Evolutionary conservation across 176 grass and related monocot genomes (phyloP).

Genomic region (Panicum miliaceum): DNA sequence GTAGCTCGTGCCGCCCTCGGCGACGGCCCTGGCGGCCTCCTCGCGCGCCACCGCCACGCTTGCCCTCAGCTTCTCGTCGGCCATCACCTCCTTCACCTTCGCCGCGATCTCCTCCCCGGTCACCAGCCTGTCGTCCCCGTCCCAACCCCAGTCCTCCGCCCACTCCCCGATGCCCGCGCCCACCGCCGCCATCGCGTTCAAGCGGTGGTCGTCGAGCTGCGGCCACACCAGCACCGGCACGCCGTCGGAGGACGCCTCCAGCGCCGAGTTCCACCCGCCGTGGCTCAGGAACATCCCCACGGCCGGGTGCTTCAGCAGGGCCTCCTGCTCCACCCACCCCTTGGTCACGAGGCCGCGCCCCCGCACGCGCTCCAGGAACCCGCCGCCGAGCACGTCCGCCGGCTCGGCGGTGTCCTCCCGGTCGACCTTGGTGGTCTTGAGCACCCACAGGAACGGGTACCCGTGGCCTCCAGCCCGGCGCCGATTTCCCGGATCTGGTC

Average conservation of each 20-base stretch:
- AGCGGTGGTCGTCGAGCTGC: conserved; percentile 48
- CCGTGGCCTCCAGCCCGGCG: conserved; percentile 56
- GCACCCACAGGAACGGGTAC: conserved; percentile 65
- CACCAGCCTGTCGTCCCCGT: conserved; percentile 47
- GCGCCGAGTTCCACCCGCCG: conserved; percentile 57
- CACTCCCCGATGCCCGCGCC: conserved; percentile 52
- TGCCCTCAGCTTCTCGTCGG: not conserved
- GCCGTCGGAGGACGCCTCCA: conserved; percentile 42
- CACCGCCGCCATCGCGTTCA: conserved; percentile 42
- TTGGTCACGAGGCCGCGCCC: conserved; percentile 58
- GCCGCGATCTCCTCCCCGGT: conserved; percentile 34
- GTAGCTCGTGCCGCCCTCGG: conserved; percentile 42
- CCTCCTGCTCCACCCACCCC: conserved; percentile 69
- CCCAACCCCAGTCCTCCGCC: conserved; percentile 65
- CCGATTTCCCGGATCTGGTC: conserved; percentile 62
- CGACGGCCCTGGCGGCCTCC: conserved; percentile 39
- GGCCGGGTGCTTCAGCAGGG: conserved; percentile 51
- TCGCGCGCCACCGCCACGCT: conserved; percentile 1
- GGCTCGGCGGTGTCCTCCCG: conserved; percentile 39
- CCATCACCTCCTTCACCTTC: conserved; percentile 66
- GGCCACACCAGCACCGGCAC: conserved; percentile 69
- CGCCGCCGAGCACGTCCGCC: conserved; percentile 39
- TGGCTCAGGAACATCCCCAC: conserved; percentile 67
- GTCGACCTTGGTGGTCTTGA: conserved; percentile 61
- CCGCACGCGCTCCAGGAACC: conserved; percentile 44